Evolutionary conservation across 495 filamentous ascomycete genomes (phyloP), one percentile per base, ranked within the genome.

Genomic region (Aspergillus incahuasiensis): DNA sequence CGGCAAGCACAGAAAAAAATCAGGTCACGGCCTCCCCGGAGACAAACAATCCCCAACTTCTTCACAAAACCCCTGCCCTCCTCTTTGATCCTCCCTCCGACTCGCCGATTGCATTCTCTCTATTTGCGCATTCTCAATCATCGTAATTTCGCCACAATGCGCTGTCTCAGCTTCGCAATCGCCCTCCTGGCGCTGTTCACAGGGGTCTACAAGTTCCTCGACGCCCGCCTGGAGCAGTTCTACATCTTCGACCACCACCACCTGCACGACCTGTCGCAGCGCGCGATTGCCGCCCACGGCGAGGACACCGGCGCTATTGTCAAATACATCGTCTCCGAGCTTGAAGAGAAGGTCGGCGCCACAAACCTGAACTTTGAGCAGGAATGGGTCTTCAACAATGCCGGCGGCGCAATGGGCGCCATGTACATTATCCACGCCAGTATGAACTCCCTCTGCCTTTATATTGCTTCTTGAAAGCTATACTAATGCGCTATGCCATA

Each of bases 361-460:
- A 63, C 65, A n/a, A 63, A 76, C 59, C 54, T 78, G 59, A 78
- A 70, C 65, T 59, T 59, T 25, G 65, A 78, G 32, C 67, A 78
- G 65, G 74, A 78, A 60, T 78, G 74, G 74, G 74, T 76, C 8
- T 77, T 77, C 61, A 81, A 80, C 77, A 90, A 90, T 56, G 88
- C 88, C 56, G 86, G 87, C 59, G 87, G 87, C 55, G 89, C 90
- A 51, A 92, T 94, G 90, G 90, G 90, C 51, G 85, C 82, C 59
- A 92, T 94, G 90, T 89, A 89, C 63, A 86, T 94, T 58, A 86
- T 94, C 65, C 90, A 94, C 66, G 87, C 90, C 58, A 89, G 85
- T 86, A 64, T 58, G 79, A 73, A n/a, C 2, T 18, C 44, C 40
- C 32, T 11, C 66, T 22, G 16, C 48, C 63, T 59, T 24, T 19